Conservation (phyloP, 2,329 filamentous ascomycete genomes). For the Hyphodiscus sp. region DNA sequence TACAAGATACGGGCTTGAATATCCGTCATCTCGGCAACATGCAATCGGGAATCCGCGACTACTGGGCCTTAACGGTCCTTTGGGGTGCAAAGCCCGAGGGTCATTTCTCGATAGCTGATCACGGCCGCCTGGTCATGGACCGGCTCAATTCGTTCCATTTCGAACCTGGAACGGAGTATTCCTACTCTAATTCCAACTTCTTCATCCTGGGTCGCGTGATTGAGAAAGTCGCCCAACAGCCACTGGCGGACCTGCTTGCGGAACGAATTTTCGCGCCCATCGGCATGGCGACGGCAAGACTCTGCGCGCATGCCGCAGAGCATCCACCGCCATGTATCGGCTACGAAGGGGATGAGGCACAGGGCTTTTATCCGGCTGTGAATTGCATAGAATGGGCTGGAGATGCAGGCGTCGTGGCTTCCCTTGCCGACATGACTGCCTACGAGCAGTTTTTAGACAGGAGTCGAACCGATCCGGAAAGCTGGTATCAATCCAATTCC, state of each 20-base stretch:
- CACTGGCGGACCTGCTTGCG: slow-evolving; percentile 31
- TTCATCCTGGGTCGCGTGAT: slow-evolving; percentile 33
- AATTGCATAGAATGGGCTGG: slow-evolving; percentile 41
- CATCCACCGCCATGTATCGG: slow-evolving; percentile 36
- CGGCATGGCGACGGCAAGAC: slow-evolving; percentile 35
- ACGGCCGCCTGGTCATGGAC: slow-evolving; percentile 27
- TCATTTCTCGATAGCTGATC: slow-evolving; percentile 32
- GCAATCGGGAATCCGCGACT: slow-evolving; percentile 39
- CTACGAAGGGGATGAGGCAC: slow-evolving; percentile 36
- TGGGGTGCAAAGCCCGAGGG: slow-evolving; percentile 37
- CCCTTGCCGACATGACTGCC: slow-evolving; percentile 39
- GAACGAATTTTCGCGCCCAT: slow-evolving; percentile 36
- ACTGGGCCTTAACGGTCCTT: slow-evolving; percentile 38
- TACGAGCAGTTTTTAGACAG: slow-evolving; percentile 37
- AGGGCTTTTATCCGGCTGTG: slow-evolving; percentile 31
- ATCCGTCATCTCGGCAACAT: slow-evolving; percentile 35
- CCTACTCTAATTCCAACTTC: slow-evolving; percentile 41
- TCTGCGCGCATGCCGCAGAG: slow-evolving; percentile 33
- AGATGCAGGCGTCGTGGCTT: slow-evolving; percentile 38
- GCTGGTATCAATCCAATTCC: slow-evolving; percentile 31
- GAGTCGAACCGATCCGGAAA: slow-evolving; percentile 27
- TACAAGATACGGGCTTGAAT: slow-evolving; percentile 27
- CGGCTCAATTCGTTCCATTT: slow-evolving; percentile 36
- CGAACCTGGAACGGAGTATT: slow-evolving; percentile 35
- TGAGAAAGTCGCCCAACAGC: slow-evolving; percentile 32